These are phyloP conservation scores for Hura crepitans DNA, from an alignment of 441 rosid species.

Conservation along the genomic window DNA sequence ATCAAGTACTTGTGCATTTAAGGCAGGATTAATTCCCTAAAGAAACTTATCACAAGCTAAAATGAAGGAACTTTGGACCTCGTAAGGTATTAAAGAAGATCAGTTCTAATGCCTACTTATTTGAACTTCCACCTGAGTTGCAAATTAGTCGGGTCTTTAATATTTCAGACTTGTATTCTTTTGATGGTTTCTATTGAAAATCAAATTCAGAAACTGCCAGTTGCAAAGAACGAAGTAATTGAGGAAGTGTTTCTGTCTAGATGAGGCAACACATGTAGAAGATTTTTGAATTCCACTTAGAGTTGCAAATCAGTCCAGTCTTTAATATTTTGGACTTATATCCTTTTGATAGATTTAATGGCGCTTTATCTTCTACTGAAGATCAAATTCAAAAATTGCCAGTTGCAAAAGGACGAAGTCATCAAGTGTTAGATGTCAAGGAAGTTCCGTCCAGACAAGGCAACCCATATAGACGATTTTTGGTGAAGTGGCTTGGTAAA, in stretches of 20 bases:
- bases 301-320: slow-evolving; percentile 8
- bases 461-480: not conserved
- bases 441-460: not conserved
- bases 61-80: slow-evolving; percentile 13
- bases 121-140: not conserved
- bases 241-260: too few relatives aligned
- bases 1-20: slow-evolving; percentile 1
- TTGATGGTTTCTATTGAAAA: too few relatives aligned
- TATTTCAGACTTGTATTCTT: too few relatives aligned
- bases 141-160: not conserved
- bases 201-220: too few relatives aligned
- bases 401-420: not conserved
- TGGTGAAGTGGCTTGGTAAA: slow-evolving; percentile 14
- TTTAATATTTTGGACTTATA: not conserved
- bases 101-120: slow-evolving; percentile 9
- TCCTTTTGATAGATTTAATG: slow-evolving; percentile 3
- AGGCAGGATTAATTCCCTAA: not conserved
- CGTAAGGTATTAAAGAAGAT: slow-evolving; percentile 8
- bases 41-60: slow-evolving; percentile 4
- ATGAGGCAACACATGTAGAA: too few relatives aligned
- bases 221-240: too few relatives aligned
- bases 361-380: not conserved
- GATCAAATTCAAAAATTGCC: not conserved
- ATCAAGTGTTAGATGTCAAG: not conserved
- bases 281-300: too few relatives aligned